Evolutionary conservation across 2,329 filamentous ascomycete species (phyloP), one percentile per base, ranked within the genome.

Genomic region (Trichoderma pleuroti): DNA sequence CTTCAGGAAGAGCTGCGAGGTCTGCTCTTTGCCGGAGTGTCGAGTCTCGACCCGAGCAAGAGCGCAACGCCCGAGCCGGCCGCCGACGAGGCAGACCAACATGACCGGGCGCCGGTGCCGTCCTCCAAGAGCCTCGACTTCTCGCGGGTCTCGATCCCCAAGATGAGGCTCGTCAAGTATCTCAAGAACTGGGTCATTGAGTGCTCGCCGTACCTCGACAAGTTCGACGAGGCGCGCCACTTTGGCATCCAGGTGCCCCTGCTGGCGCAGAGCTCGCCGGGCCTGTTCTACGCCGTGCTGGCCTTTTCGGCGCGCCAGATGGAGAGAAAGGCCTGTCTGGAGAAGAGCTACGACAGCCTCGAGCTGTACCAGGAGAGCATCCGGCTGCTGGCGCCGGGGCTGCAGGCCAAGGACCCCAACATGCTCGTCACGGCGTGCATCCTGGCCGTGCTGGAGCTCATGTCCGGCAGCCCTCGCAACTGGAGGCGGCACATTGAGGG

Each of bases 401-500:
- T 86, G 4, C 81, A 84, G 32, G 79, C 80, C 6, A 81, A 81
- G 52, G 83, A 84, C 30, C 82, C 83, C 0, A 82, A 80, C 26
- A 81, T 85, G 52, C 78, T 86, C 24, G 84, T 83, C 8, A 82
- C 84, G 4, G 84, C 82, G 32, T 82, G 84, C 4, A 81, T 86
- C 5, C 79, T 86, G 5, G 84, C 82, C 34, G 81, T 83, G 0
- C 76, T 86, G 6, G 84, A 86, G 70, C 82, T 86, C 77, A 83
- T 86, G 77, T 84, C 82, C 3, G 84, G 81, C 14, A 81, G 81
- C 1, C 81, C 84, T 0, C 81, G 80, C 73, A 85, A 86, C 68
- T 88, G 86, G 87, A 79, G 83, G 10, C 82, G 84, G 1, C 87
- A 88, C 76, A 76, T 88, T 4, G 86, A 88, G 67, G 87, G 87